Conservation (phyloP, 371 early-diverging fungal species). For the Mucor mucedo region DNA sequence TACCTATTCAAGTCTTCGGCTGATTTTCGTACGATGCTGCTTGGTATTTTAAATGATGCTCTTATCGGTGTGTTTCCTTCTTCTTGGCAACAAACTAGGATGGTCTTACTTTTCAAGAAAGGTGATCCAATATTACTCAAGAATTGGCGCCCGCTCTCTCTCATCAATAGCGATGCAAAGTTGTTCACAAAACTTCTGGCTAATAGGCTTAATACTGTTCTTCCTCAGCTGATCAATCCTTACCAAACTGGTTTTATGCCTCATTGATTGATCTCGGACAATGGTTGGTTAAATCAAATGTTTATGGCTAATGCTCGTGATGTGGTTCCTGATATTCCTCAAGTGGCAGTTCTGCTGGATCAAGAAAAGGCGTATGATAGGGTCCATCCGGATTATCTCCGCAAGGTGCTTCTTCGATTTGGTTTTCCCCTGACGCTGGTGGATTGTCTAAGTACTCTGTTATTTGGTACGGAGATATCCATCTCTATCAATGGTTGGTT, state of each 20-base stretch:
- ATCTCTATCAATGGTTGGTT: conserved; percentile 22
- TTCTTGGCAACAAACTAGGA: conserved; percentile 26
- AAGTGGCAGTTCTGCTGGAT: conserved; percentile 11
- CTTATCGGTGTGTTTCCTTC: conserved; percentile 5
- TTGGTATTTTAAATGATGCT: conserved; percentile 20
- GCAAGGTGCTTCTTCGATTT: not conserved
- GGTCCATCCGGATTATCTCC: conserved; percentile 27
- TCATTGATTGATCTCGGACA: conserved; percentile 24
- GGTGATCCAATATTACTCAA: conserved; percentile 25
- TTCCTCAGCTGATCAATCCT: conserved; percentile 12
- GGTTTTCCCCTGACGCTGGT: conserved; percentile 6
- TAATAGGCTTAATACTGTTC: conserved; percentile 12
- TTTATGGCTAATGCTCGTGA: conserved; percentile 15
- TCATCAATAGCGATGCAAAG: conserved; percentile 38
- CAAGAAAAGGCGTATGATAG: conserved; percentile 31
- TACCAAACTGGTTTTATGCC: conserved; percentile 24
- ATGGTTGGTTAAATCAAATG: conserved; percentile 21
- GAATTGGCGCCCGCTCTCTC: conserved; percentile 34
- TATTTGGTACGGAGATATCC: conserved; percentile 7
- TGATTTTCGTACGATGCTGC: conserved; percentile 3
- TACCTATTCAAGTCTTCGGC: not conserved
- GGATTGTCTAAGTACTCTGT: not conserved
- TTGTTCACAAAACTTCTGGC: conserved; percentile 29
- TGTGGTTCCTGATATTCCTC: not conserved
- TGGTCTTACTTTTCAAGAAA: conserved; percentile 41